Conservation (phyloP, 768 basidiomycete species). For the Russula dissimulans region DNA sequence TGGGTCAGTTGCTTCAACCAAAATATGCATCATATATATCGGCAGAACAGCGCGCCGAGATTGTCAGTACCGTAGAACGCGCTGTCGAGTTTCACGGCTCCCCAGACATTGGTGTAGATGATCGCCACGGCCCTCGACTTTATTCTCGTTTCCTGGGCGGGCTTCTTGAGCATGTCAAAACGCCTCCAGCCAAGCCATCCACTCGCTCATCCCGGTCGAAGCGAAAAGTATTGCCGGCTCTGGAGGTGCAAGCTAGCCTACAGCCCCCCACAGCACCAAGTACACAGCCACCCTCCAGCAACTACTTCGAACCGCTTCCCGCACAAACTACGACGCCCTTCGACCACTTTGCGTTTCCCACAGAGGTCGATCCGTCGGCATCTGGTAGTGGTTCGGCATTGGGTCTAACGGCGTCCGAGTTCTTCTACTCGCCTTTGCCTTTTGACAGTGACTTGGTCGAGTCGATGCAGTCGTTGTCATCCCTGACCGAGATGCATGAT, state of each 20-base stretch:
- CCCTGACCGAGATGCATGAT: slow-evolving; percentile 2
- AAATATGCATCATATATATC: slow-evolving; percentile 23
- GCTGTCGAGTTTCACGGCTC: slow-evolving; percentile 23
- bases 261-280: neutral
- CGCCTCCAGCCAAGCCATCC: neutral
- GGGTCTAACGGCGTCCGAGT: slow-evolving; percentile 14
- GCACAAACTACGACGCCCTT: slow-evolving; percentile 8
- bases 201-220: slow-evolving; percentile 1
- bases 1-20: slow-evolving; percentile 23
- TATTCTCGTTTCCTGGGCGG: slow-evolving; percentile 27
- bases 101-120: slow-evolving; percentile 26
- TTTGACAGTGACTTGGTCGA: slow-evolving; percentile 16
- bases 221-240: neutral
- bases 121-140: slow-evolving; percentile 26
- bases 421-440: slow-evolving; percentile 18
- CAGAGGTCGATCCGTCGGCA: neutral
- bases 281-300: neutral
- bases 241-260: neutral
- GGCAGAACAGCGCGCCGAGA: slow-evolving; percentile 21
- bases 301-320: slow-evolving; percentile 19
- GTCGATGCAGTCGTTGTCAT: slow-evolving; percentile 18
- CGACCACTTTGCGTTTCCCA: slow-evolving; percentile 13
- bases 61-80: slow-evolving; percentile 21
- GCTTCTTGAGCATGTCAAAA: slow-evolving; percentile 20
- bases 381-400: neutral